Evolutionary conservation across 805 yeast species (phyloP), one percentile per base, ranked within the genome.

Genomic region (Sugiyamaella americana): DNA sequence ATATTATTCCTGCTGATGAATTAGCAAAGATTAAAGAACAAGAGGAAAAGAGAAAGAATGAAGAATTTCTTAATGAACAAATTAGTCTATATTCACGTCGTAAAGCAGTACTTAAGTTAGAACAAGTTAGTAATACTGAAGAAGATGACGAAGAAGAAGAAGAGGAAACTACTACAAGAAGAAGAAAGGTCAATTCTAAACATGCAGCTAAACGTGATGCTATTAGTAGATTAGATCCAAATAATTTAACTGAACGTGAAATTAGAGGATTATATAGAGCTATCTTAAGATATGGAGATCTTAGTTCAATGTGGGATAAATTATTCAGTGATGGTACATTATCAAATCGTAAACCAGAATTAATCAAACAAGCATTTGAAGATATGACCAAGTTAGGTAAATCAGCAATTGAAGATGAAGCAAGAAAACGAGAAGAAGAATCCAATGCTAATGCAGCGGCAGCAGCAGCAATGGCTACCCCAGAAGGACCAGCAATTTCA

Each of bases 1-100:
- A 93, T 65, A 93, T 93, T 57, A 93, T 93, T 58, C 99, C 99
- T 0, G 89, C 87, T 54, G 95, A 86, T 39, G 98, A 93, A 64
- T 72, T 94, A 53, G 75, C 80, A 50, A 87, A 84, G 62, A 73
- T 93, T 57, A 93, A 93, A 63, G 95, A 85, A 53, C 95, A 88
- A 47, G 98, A 93, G 62, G 82, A 84, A 72, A 83, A 80, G 62
- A 76, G 84, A 43, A 76, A 82, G 39, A 97, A 93, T 55, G 97
- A 91, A 53, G 84, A 80, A 53, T 89, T 79, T 59, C 74, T 93
- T 48, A 81, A 87, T 59, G 91, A 88, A 57, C 98, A 93, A 65
- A 80, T 93, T 55, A 87, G 87, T 53, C 77, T 93, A 82, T 84
- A 79, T 59, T 78, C 84, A 29, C 79, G 95, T 62, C 77, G 96